These are phyloP conservation scores for Fusarium anguioides DNA, from an alignment of 2,329 filamentous ascomycete genomes.

Conservation along the genomic window DNA sequence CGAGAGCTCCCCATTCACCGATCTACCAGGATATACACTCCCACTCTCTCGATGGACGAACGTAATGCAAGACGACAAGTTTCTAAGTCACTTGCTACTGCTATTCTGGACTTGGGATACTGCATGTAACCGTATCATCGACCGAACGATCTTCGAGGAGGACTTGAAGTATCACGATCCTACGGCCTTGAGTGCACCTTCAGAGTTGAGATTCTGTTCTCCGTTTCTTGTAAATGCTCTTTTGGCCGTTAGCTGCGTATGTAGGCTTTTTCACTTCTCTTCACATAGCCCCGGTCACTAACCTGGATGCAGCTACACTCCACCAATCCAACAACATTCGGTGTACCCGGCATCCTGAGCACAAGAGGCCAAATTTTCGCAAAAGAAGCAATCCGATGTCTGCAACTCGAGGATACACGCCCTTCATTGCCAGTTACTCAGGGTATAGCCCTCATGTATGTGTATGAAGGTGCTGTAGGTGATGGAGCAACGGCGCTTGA, in stretches of 20 bases:
- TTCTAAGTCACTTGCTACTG: constrained; percentile 19
- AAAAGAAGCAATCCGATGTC: constrained; percentile 13
- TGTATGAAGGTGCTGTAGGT: constrained; percentile 24
- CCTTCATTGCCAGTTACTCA: constrained; percentile 17
- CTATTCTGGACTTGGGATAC: constrained; percentile 33
- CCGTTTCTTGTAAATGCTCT: constrained; percentile 35
- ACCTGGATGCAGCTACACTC: constrained; percentile 7
- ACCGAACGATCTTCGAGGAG: constrained; percentile 26
- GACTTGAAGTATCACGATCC: constrained; percentile 23
- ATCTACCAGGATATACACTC: constrained; percentile 10
- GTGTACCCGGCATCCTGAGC: neutral
- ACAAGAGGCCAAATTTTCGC: constrained; percentile 23
- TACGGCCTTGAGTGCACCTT: neutral
- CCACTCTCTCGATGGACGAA: constrained; percentile 31
- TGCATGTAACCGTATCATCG: constrained; percentile 20
- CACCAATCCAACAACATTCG: constrained; percentile 12
- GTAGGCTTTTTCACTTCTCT: neutral
- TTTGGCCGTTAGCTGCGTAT: constrained; percentile 34
- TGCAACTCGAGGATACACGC: constrained; percentile 10
- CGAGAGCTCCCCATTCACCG: constrained; percentile 1
- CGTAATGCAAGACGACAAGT: constrained; percentile 13
- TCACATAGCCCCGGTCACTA: neutral
- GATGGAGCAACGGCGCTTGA: constrained; percentile 5
- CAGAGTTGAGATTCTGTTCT: constrained; percentile 25
- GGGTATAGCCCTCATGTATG: constrained; percentile 23